Evolutionary conservation across 2,329 filamentous ascomycete species (phyloP), one percentile per base, ranked within the genome.

Genomic region (Zymoseptoria tritici): DNA sequence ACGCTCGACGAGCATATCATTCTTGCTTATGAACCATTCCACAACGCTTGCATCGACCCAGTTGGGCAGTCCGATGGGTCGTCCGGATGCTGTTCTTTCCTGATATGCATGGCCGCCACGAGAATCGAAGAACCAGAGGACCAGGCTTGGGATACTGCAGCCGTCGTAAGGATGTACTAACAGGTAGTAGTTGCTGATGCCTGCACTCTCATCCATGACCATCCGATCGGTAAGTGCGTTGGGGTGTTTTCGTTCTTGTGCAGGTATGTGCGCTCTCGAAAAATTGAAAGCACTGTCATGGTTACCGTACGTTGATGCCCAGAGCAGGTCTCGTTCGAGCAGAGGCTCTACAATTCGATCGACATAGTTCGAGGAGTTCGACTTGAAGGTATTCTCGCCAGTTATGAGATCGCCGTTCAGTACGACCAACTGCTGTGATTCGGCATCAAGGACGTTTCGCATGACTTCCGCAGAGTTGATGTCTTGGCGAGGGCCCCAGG

Each of bases 71-170:
- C 67, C 64, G 13, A 74, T 66, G 9, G 66, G 61, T 9, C 69
- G 59, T 19, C 70, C 70, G 3, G 64, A 55, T 26, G 70, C 59
- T 1, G 64, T 66, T 20, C 80, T 63, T 53, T 75, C 79, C 65
- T 79, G 83, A 54, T 77, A 75, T 56, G 76, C 76, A 7, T 85
- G 85, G 42, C 86, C 85, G 54, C 65, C 65, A 16, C 82, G 78
- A 58, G 79, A 83, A 67, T 90, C 88, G 66, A 91, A 89, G 74
- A 90, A 90, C 85, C 86, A 91, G 1, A 91, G 75, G 0, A 90
- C 67, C 7, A 79, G 66, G 7, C 68, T 65, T 6, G 83, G 80
- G 1, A 54, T 50, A 4, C 66, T 57, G 60, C 78, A 76, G 66
- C 80, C 81, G 20, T 62, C 59, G 52, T 68, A 61, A 9, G 73